Conservation (phyloP, 305 asterid species). For the Fraxinus greggii region DNA sequence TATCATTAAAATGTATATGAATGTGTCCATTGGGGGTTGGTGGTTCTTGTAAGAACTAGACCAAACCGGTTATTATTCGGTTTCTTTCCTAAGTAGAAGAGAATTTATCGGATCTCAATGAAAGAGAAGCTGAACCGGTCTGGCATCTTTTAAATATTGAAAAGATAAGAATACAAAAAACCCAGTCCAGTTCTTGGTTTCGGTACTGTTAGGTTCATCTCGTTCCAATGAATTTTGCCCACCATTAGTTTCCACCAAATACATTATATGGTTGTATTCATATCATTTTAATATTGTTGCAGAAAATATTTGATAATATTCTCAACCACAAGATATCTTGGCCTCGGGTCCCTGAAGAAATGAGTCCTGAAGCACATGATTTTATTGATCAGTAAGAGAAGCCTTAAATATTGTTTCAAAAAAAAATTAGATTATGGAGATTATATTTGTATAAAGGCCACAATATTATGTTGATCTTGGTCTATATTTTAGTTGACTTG, state of each 20-base stretch:
- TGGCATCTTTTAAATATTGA: neutral
- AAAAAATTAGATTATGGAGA: conserved; percentile 1
- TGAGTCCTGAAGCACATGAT: conserved; percentile 80
- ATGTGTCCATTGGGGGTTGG: neutral
- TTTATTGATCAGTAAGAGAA: conserved; percentile 83
- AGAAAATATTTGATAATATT: conserved; percentile 96
- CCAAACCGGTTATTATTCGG: neutral
- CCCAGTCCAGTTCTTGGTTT: neutral
- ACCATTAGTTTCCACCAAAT: neutral
- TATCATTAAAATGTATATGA: neutral
- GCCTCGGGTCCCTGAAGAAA: conserved; percentile 89
- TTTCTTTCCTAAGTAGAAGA: neutral
- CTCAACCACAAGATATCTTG: conserved; percentile 95
- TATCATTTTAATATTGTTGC: conserved; percentile 25
- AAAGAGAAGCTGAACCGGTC: neutral
- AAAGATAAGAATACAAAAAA: neutral
- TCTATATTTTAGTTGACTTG: neutral
- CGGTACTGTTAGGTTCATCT: neutral
- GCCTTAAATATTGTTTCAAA: conserved; percentile 11
- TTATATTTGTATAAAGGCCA: neutral
- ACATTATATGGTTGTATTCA: neutral
- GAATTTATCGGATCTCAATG: neutral
- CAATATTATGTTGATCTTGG: conserved; percentile 4
- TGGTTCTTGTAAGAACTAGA: neutral
- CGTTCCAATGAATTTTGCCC: neutral